Conservation (phyloP, 176 grass and related monocot genomes). For the Triticum dicoccoides region DNA sequence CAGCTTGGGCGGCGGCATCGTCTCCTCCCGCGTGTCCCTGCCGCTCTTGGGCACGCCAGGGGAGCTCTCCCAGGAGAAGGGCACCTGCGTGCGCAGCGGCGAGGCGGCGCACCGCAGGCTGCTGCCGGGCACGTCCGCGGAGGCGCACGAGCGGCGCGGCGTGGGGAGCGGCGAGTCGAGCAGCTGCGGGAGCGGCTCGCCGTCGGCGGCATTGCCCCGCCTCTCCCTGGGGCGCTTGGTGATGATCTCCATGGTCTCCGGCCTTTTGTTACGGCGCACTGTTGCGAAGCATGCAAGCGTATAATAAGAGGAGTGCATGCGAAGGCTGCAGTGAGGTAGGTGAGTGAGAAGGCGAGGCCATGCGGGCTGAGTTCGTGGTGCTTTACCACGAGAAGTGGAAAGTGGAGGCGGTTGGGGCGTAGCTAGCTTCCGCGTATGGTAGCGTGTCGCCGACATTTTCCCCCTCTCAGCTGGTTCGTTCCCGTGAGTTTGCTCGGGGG, state of each 20-base stretch:
- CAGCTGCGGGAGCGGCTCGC: conserved; percentile 33
- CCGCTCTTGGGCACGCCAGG: conserved; percentile 68
- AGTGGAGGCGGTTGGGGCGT: conserved; percentile 31
- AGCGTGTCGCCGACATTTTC: neutral
- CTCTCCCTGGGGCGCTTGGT: conserved; percentile 34
- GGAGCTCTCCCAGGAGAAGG: conserved; percentile 96
- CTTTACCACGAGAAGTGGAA: conserved; percentile 30
- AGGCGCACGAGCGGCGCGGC: conserved; percentile 62
- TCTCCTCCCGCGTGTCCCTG: conserved; percentile 11
- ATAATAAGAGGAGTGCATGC: conserved; percentile 38
- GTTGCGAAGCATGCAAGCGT: conserved; percentile 22
- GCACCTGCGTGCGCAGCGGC: conserved; percentile 54
- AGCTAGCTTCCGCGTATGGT: conserved; percentile 43
- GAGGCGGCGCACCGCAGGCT: conserved; percentile 37
- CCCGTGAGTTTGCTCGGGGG: conserved; percentile 48
- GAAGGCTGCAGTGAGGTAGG: conserved; percentile 27
- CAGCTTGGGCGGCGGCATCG: conserved; percentile 42
- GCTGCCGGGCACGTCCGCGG: conserved; percentile 29
- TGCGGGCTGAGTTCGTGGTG: neutral
- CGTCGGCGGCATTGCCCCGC: neutral
- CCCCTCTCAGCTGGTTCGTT: neutral
- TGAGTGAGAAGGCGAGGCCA: neutral
- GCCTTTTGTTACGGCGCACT: neutral
- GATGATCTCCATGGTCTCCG: conserved; percentile 40
- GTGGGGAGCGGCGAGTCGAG: conserved; percentile 75